Percentiles rank a stretch among this genome's conserved stretches.
phyloP scores from a whole-genome alignment of 345 rosid genomes.

The Eucalyptus sideroxylon region DNA sequence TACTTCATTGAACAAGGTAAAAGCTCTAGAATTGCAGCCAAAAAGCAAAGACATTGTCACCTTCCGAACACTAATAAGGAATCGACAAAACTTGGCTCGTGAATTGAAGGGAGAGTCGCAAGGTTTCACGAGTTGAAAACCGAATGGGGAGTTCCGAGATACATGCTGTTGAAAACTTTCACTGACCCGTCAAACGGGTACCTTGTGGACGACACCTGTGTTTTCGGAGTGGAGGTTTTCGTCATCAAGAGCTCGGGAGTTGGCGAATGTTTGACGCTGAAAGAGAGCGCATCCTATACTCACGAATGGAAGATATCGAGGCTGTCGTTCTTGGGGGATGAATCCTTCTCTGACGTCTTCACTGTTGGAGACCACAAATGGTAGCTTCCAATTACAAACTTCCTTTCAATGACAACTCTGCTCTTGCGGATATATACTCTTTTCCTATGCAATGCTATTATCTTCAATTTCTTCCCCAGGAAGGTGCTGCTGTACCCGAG shows the following conservation, averaged over 20 bases:
- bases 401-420: no score
- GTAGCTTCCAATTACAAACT: no score
- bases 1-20: no score
- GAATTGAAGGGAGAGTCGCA: background rate
- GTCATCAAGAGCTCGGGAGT: background rate
- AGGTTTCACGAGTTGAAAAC: background rate
- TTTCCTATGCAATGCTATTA: no score
- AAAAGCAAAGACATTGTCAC: background rate
- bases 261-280: background rate
- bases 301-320: no score
- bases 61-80: background rate
- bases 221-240: background rate
- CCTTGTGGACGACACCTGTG: background rate
- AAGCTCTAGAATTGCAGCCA: background rate
- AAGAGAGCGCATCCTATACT: no score
- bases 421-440: no score
- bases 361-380: no score
- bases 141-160: background rate
- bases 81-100: background rate
- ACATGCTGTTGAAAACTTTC: background rate
- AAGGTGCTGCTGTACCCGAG: no score
- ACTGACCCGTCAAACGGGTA: background rate
- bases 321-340: fast-evolving
- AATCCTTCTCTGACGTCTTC: no score
- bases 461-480: no score